Evolutionary conservation across 163 green algal species (phyloP).

Genomic region (Trebouxiophyceae sp.): DNA sequence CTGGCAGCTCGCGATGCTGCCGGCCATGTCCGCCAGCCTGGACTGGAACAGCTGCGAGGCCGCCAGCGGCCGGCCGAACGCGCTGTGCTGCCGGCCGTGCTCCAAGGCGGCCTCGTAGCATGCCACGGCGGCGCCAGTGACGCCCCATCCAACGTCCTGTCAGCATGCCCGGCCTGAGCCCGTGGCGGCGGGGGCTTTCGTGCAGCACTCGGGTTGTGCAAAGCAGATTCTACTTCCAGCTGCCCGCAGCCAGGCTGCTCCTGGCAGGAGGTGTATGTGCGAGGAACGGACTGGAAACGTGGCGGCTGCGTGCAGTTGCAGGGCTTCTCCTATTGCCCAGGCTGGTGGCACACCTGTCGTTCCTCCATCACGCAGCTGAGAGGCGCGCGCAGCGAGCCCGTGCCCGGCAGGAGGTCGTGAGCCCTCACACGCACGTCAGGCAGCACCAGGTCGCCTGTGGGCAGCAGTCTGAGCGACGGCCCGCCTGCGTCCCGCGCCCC

Average conservation of each 20-base stretch:
- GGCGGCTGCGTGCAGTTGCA: not conserved
- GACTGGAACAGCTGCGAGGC: not conserved
- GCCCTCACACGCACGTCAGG: not conserved
- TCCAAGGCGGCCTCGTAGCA: not conserved
- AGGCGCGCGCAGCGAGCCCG: not conserved
- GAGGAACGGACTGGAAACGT: not conserved
- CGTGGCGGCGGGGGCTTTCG: not conserved
- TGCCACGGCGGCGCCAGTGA: constrained; percentile 1
- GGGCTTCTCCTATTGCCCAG: not conserved
- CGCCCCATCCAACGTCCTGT: constrained; percentile 5
- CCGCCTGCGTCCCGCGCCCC: not conserved
- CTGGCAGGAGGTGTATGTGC: not conserved
- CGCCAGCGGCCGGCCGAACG: constrained; percentile 3
- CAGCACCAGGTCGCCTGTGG: constrained; percentile 3
- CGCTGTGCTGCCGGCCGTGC: not conserved
- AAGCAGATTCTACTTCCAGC: not conserved
- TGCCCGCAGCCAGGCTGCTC: not conserved
- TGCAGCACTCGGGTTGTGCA: not conserved
- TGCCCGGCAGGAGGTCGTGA: not conserved
- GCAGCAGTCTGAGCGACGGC: not conserved
- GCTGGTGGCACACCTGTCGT: not conserved
- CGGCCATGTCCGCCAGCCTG: constrained; percentile 1
- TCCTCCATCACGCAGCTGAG: not conserved
- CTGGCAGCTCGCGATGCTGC: not conserved
- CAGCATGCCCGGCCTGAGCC: too few species aligned